Percentiles rank a stretch among this genome's conserved stretches.
Conservation (phyloP, 2,329 filamentous ascomycete species). For the Metarhizium rileyi region DNA sequence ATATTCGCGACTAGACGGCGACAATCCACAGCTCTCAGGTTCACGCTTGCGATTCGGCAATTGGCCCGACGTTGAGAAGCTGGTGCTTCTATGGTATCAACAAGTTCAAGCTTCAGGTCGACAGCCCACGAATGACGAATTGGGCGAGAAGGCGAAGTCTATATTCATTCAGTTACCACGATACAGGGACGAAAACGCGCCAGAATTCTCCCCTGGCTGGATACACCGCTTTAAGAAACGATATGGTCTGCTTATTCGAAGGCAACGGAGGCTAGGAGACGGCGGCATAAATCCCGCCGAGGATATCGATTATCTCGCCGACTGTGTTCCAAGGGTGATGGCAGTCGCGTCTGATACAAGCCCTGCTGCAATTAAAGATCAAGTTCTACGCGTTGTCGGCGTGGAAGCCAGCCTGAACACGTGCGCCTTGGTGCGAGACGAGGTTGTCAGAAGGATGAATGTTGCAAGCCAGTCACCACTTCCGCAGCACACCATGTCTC, state of each 20-base stretch:
- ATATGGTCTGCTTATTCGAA: conserved; percentile 47
- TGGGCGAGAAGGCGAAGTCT: conserved; percentile 50
- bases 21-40: conserved; percentile 49
- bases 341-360: conserved; percentile 47
- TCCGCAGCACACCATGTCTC: conserved; percentile 11
- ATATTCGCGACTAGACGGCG: conserved; percentile 51
- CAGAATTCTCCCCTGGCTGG: conserved; percentile 55
- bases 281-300: conserved; percentile 38
- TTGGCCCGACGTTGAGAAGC: conserved; percentile 53
- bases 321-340: conserved; percentile 51
- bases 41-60: conserved; percentile 53
- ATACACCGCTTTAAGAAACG: conserved; percentile 57
- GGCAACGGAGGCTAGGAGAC: conserved; percentile 43
- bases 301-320: conserved; percentile 50
- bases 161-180: conserved; percentile 50
- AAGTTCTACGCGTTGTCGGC: conserved; percentile 44
- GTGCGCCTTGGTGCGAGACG: conserved; percentile 49
- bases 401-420: conserved; percentile 43
- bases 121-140: conserved; percentile 52
- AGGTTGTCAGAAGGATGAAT: conserved; percentile 36
- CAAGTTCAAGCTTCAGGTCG: conserved; percentile 41
- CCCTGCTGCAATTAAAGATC: conserved; percentile 48
- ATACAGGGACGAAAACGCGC: conserved; percentile 49
- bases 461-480: conserved; percentile 12
- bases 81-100: conserved; percentile 46